These are phyloP conservation scores for Rhipidocladum racemiflorum DNA, from an alignment of 176 grass and related monocot species.

Conservation along the genomic window DNA sequence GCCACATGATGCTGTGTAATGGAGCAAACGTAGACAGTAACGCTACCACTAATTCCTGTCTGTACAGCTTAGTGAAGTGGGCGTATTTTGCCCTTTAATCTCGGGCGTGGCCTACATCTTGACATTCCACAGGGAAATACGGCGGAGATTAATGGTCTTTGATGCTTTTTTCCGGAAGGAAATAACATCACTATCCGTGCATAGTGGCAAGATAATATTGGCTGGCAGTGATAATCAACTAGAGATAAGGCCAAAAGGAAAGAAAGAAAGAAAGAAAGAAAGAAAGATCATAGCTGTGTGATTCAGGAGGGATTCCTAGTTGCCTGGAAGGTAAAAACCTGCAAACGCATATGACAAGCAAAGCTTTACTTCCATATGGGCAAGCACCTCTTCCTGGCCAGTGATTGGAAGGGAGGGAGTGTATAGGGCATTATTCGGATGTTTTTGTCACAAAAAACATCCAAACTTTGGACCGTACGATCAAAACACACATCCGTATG, in stretches of 20 bases:
- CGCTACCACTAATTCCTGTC: not conserved
- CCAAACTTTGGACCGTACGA: too few relatives aligned
- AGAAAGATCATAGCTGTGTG: not conserved
- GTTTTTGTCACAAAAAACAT: too few relatives aligned
- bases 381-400: not conserved
- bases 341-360: constrained; percentile 32
- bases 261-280: too few relatives aligned
- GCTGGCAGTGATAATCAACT: not conserved
- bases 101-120: not conserved
- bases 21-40: not conserved
- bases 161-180: not conserved
- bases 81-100: not conserved
- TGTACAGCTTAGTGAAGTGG: not conserved
- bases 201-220: not conserved
- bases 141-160: not conserved
- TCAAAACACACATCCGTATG: too few relatives aligned
- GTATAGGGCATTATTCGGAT: too few relatives aligned
- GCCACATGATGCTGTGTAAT: constrained; percentile 15
- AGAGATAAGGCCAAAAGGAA: not conserved
- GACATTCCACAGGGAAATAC: not conserved
- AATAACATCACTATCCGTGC: not conserved
- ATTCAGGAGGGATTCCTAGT: not conserved
- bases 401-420: constrained; percentile 7
- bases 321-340: not conserved
- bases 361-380: constrained; percentile 9